These are phyloP conservation scores for Gossypium ekmanianum DNA, from an alignment of 345 rosid genomes.

Conservation along the genomic window DNA sequence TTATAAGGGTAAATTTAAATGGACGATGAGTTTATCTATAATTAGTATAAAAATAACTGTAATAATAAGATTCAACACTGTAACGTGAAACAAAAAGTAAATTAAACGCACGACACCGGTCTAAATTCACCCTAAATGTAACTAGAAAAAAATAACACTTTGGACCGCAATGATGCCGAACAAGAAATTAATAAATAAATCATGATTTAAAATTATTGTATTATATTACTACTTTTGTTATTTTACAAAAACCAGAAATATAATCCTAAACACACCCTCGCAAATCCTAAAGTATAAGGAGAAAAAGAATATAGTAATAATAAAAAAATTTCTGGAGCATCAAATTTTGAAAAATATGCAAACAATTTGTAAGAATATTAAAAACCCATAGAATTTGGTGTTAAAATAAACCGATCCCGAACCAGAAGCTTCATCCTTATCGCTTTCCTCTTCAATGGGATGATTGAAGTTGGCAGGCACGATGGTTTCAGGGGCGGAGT, in stretches of 20 bases:
- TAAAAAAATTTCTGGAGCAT: background rate
- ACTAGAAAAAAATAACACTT: no score
- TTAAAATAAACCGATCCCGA: slow-evolving; percentile 33
- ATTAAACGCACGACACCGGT: rapidly evolving
- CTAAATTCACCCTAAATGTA: no score
- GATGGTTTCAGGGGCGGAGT: slow-evolving; percentile 66
- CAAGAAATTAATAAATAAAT: background rate
- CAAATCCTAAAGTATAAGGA: background rate
- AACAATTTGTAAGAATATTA: slow-evolving; percentile 27
- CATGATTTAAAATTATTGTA: background rate
- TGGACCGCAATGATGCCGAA: no score
- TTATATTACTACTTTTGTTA: background rate
- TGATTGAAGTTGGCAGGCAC: slow-evolving; percentile 65
- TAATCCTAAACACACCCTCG: slow-evolving; percentile 8
- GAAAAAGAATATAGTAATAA: background rate
- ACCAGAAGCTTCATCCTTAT: slow-evolving; percentile 33
- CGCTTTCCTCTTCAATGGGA: slow-evolving; percentile 42
- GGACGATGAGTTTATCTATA: rapidly evolving
- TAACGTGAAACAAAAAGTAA: rapidly evolving
- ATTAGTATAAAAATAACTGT: rapidly evolving
- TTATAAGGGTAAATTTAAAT: rapidly evolving
- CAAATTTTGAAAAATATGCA: slow-evolving; percentile 17
- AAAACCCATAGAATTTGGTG: slow-evolving; percentile 23
- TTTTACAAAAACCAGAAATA: background rate
- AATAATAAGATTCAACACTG: rapidly evolving